phyloP scores from a whole-genome alignment of 208 protist genomes.

The Leishmania tarentolae region DNA sequence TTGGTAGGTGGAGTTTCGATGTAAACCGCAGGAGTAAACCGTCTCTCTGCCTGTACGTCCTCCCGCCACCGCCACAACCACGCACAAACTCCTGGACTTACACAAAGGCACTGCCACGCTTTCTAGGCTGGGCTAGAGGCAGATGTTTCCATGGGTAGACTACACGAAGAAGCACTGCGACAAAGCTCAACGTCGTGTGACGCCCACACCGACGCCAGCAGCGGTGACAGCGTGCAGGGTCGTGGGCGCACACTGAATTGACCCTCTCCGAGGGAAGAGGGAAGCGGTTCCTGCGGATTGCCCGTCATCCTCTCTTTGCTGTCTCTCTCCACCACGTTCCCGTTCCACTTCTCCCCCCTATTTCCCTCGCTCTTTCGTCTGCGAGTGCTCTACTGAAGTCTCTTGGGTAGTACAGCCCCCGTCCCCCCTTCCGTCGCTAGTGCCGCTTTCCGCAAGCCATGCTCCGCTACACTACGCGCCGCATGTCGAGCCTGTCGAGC shows the following conservation, averaged over 20 bases:
- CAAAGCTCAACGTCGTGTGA: not conserved
- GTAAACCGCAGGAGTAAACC: not conserved
- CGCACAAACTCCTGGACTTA: not conserved
- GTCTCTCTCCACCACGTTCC: not conserved
- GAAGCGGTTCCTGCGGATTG: not conserved
- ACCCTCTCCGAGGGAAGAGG: not conserved
- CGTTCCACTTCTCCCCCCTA: constrained; percentile 5
- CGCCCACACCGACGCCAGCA: not conserved
- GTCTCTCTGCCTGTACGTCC: not conserved
- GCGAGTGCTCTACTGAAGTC: not conserved
- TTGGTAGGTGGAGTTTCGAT: not conserved
- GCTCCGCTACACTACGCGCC: constrained; percentile 54
- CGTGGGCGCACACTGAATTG: not conserved
- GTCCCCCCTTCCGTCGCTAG: not conserved
- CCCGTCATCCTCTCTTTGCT: not conserved
- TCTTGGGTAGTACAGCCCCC: not conserved
- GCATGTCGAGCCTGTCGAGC: constrained; percentile 51
- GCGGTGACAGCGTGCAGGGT: not conserved
- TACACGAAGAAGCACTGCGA: not conserved
- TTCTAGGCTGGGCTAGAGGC: not conserved
- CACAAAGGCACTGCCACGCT: not conserved
- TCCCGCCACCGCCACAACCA: not conserved
- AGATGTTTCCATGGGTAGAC: not conserved
- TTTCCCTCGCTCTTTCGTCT: not conserved
- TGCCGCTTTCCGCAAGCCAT: constrained; percentile 19